Base-by-base conservation (phyloP, 2,329 filamentous ascomycete species). In the Trichoderma guizhouense region DNA sequence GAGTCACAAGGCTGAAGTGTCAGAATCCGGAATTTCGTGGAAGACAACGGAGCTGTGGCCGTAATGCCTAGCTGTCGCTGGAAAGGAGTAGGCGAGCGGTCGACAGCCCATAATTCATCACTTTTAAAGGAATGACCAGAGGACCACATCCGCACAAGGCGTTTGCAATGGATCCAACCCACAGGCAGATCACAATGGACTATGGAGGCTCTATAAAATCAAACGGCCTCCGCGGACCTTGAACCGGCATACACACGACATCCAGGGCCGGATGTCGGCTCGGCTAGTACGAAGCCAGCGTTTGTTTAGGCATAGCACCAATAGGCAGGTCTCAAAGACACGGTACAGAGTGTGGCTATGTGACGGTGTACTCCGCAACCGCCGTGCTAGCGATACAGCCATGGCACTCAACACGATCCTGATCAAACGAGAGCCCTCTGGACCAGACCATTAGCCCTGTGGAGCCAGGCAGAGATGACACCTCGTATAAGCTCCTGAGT, bases 31-130 rank as follows among this genome's bases (percentile, higher is more conserved):
- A 24, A 81, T 79, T 30, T 81, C 85, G 60, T 97, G 93, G 94
- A 87, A 88, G 75, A 86, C 86, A 77, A 85, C 87, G 14, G 92
- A 94, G 81, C 80, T 92, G 43, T 95, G 92, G 92, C 88, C 87
- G n/a, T 89, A 79, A 78, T 18, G 12, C n/a, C 5, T 18, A 26
- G 11, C 24, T 60, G 24, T 18, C 21, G 24, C 11, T 28, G 7
- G 18, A 58, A 60, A 58, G 18, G 51, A 68, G 34, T 18, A 55
- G 21, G 18, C n/a, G 24, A 34, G 53, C 64, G n/a, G 9, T 53
- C 43, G 32, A 26, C 14, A 18, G 36, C 24, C 24, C 34, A n/a
- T 32, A 26, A 60, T 39, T 12, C n/a, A 66, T 68, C 21, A 3
- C 30, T 32, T 11, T 18, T 30, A 21, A 32, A 15, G 43, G 39